Conservation (phyloP, 1,139 yeast species). For the Yamadazyma buinensis region DNA sequence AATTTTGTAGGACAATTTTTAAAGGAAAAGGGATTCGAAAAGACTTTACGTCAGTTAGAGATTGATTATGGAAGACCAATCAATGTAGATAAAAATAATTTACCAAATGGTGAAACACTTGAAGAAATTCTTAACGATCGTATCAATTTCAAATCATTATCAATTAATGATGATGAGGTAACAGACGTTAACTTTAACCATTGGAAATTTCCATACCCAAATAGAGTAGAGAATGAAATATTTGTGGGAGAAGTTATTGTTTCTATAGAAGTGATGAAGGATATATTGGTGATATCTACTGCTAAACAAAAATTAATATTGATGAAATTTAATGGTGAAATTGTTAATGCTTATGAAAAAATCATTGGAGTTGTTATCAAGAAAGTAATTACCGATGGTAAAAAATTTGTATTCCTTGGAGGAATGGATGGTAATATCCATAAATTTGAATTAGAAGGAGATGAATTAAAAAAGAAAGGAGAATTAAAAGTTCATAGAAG, state of each 20-base stretch:
- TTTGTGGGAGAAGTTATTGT: conserved; percentile 12
- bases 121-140: conserved; percentile 52
- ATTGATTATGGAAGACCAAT: conserved; percentile 41
- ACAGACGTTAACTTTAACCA: conserved; percentile 13
- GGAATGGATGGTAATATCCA: conserved; percentile 39
- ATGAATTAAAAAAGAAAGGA: conserved; percentile 8
- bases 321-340: conserved; percentile 15
- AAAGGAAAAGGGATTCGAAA: conserved; percentile 36
- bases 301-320: conserved; percentile 23
- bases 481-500: conserved; percentile 26
- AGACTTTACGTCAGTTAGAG: conserved; percentile 48
- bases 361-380: conserved; percentile 29
- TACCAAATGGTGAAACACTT: conserved; percentile 39
- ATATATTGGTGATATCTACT: conserved; percentile 20
- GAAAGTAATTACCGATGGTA: conserved; percentile 21
- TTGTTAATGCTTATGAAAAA: conserved; percentile 10
- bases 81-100: conserved; percentile 12
- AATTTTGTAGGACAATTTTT: conserved; percentile 56
- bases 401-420: conserved; percentile 21
- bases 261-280: conserved; percentile 10
- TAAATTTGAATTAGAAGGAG: conserved; percentile 11
- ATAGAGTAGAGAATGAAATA: conserved; percentile 25
- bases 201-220: conserved; percentile 36
- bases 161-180: conserved; percentile 4
- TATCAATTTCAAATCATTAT: conserved; percentile 23